A percentile compares a stretch with the other conserved stretches of the same genome.
Conservation (phyloP, 163 green algal species). For the Scenedesmus sp. region DNA sequence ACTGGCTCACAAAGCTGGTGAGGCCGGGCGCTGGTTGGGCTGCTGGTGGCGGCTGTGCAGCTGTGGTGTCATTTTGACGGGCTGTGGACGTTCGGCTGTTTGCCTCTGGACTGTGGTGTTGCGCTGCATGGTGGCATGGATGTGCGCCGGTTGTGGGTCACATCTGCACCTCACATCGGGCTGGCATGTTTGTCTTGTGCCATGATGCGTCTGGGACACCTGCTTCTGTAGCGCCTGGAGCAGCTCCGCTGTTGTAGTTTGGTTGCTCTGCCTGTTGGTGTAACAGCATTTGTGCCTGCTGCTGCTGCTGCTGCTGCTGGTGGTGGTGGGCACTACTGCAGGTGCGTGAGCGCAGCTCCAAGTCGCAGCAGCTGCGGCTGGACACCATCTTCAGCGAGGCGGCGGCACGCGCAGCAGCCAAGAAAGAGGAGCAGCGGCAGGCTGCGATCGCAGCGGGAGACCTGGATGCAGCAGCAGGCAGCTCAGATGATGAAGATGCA, state of each 20-base stretch:
- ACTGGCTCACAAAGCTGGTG: constrained; percentile 95
- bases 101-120: too few species aligned
- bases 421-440: constrained; percentile 33
- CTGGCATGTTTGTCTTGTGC: too few species aligned
- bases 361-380: constrained; percentile 85
- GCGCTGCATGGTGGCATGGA: neutral
- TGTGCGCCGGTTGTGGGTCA: neutral
- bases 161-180: too few species aligned
- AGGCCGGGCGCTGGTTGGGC: neutral
- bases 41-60: neutral
- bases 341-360: constrained; percentile 86
- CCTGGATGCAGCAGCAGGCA: neutral
- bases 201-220: too few species aligned
- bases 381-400: constrained; percentile 71
- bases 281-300: neutral
- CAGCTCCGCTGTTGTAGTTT: neutral
- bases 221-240: neutral
- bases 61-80: neutral
- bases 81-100: too few species aligned
- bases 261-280: too few species aligned
- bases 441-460: neutral
- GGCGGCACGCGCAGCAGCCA: constrained; percentile 42
- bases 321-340: constrained; percentile 46
- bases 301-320: neutral
- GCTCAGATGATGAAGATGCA: neutral